phyloP scores from a whole-genome alignment of 805 yeast genomes.

The Starmerella tilneyi region DNA sequence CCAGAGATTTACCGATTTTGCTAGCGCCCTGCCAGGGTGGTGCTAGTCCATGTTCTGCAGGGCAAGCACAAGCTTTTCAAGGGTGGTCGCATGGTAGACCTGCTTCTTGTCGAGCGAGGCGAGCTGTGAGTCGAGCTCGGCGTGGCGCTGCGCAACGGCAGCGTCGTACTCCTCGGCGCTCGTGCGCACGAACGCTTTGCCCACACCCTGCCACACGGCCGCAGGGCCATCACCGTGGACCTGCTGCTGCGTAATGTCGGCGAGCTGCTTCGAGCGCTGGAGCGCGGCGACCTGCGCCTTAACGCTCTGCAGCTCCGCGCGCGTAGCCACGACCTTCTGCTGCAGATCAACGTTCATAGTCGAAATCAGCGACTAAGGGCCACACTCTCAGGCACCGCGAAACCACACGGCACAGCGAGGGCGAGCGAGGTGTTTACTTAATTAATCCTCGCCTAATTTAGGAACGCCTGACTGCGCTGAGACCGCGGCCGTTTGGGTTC shows the following conservation, averaged over 20 bases:
- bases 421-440: no score
- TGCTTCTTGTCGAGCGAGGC: slow-evolving; percentile 57
- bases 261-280: slow-evolving; percentile 42
- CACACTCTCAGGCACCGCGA: no score
- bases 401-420: no score
- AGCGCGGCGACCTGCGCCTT: slow-evolving; percentile 42
- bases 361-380: not conserved
- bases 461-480: no score
- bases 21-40: not conserved
- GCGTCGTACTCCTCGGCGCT: slow-evolving; percentile 39
- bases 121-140: slow-evolving; percentile 47
- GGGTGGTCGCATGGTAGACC: slow-evolving; percentile 62
- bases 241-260: slow-evolving; percentile 48
- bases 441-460: no score
- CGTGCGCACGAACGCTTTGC: slow-evolving; percentile 47
- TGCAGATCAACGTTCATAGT: slow-evolving; percentile 44
- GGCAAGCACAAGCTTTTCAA: slow-evolving; percentile 48
- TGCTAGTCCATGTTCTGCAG: not conserved
- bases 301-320: slow-evolving; percentile 50
- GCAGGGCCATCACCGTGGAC: slow-evolving; percentile 36
- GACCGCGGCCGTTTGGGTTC: no score
- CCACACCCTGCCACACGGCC: slow-evolving; percentile 75
- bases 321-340: slow-evolving; percentile 48
- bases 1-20: no score
- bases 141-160: slow-evolving; percentile 43